Conservation (phyloP, 139 green algal species). For the Coelastrella sp. region DNA sequence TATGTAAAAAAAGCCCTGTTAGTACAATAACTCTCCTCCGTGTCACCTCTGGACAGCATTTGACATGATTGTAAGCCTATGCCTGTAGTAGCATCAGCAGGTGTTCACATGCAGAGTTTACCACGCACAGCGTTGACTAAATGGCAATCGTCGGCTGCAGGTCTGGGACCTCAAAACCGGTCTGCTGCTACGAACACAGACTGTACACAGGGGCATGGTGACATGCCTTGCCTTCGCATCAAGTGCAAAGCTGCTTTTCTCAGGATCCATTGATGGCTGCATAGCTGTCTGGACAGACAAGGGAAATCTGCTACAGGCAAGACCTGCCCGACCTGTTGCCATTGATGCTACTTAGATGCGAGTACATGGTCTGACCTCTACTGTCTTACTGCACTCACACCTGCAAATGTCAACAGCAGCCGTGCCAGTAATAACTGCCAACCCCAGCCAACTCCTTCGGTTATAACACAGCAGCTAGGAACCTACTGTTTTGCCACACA, state of each 20-base stretch:
- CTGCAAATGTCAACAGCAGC: background rate
- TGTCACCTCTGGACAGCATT: no score
- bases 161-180: constrained; percentile 73
- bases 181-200: constrained; percentile 65
- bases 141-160: constrained; percentile 43
- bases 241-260: constrained; percentile 70
- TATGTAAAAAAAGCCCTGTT: background rate
- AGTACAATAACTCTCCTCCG: no score
- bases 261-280: constrained; percentile 73
- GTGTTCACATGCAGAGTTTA: background rate
- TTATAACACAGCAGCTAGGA: no score
- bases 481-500: no score
- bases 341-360: background rate
- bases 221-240: constrained; percentile 69
- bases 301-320: constrained; percentile 69
- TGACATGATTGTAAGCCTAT: no score
- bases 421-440: no score
- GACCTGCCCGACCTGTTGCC: background rate
- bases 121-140: background rate
- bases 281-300: constrained; percentile 78
- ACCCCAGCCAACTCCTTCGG: no score
- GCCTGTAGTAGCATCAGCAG: background rate
- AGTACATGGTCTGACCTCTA: background rate
- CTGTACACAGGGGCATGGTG: constrained; percentile 78
- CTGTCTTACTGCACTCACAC: background rate